Percentiles rank a stretch among this genome's conserved stretches.
Evolutionary conservation across 1,139 yeast species (phyloP).

Genomic region (Sugiyamaella neomexicana): DNA sequence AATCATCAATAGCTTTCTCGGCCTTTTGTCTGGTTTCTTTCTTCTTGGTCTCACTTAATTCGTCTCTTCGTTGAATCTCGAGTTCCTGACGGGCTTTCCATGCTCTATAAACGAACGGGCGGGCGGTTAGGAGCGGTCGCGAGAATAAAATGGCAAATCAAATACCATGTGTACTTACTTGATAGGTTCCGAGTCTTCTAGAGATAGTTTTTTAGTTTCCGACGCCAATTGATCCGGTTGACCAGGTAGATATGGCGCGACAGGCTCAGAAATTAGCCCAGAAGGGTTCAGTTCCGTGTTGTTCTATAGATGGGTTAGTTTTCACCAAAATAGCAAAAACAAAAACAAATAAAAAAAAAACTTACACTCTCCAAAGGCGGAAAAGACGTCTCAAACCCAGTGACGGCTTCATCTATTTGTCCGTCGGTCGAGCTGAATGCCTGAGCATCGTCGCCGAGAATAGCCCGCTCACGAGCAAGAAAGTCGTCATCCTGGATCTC

Average conservation of each 20-base stretch:
- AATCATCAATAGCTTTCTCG: slow-evolving; percentile 84
- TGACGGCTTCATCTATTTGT: slow-evolving; percentile 55
- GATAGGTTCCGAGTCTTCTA: slow-evolving; percentile 41
- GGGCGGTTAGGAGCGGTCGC: neutral
- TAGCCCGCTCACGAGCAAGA: slow-evolving; percentile 78
- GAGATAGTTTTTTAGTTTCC: slow-evolving; percentile 32
- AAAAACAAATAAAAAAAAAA: neutral
- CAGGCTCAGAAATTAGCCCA: slow-evolving; percentile 35
- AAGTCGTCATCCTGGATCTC: slow-evolving; percentile 60
- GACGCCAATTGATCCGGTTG: slow-evolving; percentile 27
- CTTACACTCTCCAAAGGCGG: slow-evolving; percentile 52
- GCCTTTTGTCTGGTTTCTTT: slow-evolving; percentile 74
- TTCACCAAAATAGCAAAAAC: neutral
- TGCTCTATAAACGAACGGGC: slow-evolving; percentile 40
- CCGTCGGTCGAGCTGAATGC: slow-evolving; percentile 75
- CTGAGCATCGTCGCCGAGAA: slow-evolving; percentile 67
- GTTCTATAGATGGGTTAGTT: neutral
- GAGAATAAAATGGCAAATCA: neutral
- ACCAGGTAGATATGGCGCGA: slow-evolving; percentile 36
- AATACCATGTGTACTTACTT: slow-evolving; percentile 27
- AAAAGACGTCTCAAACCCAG: slow-evolving; percentile 41
- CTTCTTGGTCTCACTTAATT: slow-evolving; percentile 63
- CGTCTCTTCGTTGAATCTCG: slow-evolving; percentile 82
- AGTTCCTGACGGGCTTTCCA: slow-evolving; percentile 86
- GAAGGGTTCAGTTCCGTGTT: slow-evolving; percentile 20